A percentile compares a stretch with the other conserved stretches of the same genome.
Evolutionary conservation across 2,329 filamentous ascomycete genomes (phyloP).

Genomic region (Fusarium sp.): DNA sequence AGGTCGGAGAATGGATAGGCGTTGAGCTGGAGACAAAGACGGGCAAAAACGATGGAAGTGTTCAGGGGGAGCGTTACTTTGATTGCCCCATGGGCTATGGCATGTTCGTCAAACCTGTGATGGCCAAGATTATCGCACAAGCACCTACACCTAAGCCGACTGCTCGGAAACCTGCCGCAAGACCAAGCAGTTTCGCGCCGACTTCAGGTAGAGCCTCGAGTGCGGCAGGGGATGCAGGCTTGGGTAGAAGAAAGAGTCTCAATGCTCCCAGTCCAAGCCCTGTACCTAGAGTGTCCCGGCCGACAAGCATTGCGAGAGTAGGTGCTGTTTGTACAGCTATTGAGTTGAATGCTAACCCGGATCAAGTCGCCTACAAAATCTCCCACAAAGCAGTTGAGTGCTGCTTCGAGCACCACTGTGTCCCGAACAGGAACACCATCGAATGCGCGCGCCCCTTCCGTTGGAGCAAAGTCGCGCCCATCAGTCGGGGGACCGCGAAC

Average conservation of each 20-base stretch:
- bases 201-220: conserved; percentile 52
- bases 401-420: conserved; percentile 64
- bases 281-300: conserved; percentile 63
- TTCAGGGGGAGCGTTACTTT: conserved; percentile 89
- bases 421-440: conserved; percentile 74
- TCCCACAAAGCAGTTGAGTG: conserved; percentile 76
- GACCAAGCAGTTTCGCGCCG: conserved; percentile 61
- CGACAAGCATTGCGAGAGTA: conserved; percentile 66
- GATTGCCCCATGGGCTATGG: conserved; percentile 78
- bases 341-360: conserved; percentile 26
- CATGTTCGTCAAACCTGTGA: conserved; percentile 85
- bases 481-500: conserved; percentile 64
- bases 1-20: conserved; percentile 86
- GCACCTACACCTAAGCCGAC: conserved; percentile 51
- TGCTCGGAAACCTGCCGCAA: conserved; percentile 52
- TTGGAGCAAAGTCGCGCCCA: conserved; percentile 62
- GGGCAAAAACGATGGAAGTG: conserved; percentile 94
- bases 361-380: conserved; percentile 78
- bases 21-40: conserved; percentile 83
- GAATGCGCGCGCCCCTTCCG: conserved; percentile 57
- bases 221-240: conserved; percentile 60
- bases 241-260: conserved; percentile 72
- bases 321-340: conserved; percentile 38
- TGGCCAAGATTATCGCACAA: conserved; percentile 68
- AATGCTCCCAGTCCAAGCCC: conserved; percentile 79